Conservation (phyloP, 768 basidiomycete genomes). For the Ramaria sp. region DNA sequence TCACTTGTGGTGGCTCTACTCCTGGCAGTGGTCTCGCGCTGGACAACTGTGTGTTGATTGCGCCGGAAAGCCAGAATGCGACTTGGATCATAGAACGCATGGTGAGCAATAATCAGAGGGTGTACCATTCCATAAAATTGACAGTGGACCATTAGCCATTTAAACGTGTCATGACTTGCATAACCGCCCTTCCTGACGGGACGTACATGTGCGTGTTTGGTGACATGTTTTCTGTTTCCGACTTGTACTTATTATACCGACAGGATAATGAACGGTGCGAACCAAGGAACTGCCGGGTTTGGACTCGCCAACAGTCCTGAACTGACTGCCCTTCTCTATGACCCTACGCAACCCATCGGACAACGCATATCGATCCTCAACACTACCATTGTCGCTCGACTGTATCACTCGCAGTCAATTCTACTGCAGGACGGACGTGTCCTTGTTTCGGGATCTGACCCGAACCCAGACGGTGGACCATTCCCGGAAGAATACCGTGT, state of each 20-base stretch:
- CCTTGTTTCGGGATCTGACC: conserved; percentile 14
- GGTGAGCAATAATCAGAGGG: conserved; percentile 31
- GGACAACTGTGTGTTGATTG: conserved; percentile 45
- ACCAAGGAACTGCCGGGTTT: conserved; percentile 15
- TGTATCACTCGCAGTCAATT: conserved; percentile 16
- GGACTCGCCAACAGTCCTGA: conserved; percentile 26
- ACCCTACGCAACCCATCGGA: conserved; percentile 46
- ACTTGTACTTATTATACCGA: neutral
- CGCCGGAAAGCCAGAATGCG: conserved; percentile 50
- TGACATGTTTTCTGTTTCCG: neutral
- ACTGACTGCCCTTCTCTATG: conserved; percentile 54
- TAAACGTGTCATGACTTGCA: conserved; percentile 28
- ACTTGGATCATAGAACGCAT: conserved; percentile 70
- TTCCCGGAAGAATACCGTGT: conserved; percentile 15
- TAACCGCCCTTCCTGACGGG: conserved; percentile 15
- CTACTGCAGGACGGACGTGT: conserved; percentile 16
- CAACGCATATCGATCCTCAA: conserved; percentile 41
- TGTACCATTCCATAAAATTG: neutral
- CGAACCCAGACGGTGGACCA: conserved; percentile 12
- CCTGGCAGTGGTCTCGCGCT: conserved; percentile 12
- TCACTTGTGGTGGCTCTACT: conserved; percentile 14
- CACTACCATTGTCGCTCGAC: conserved; percentile 15
- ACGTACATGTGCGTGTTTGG: conserved; percentile 9
- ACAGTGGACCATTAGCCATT: conserved; percentile 36
- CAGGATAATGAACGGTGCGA: conserved; percentile 12